phyloP scores from a whole-genome alignment of 371 early-diverging fungal genomes.

The Phascolomyces articulosus region DNA sequence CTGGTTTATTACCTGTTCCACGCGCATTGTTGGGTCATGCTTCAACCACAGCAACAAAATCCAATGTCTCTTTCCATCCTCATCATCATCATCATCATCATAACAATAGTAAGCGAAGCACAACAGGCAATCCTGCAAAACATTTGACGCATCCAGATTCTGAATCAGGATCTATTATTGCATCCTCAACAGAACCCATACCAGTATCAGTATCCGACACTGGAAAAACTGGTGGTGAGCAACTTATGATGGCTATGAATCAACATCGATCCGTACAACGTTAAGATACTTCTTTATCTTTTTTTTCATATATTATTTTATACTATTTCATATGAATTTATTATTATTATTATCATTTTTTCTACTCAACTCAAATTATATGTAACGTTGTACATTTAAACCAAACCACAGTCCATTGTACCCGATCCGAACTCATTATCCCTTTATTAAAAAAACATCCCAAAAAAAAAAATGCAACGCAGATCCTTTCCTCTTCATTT shows the following conservation, averaged over 20 bases:
- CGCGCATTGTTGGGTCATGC: slow-evolving; percentile 17
- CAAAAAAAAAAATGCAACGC: too few species aligned
- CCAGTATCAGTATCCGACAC: too few species aligned
- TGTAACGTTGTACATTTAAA: neutral
- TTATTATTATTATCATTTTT: neutral
- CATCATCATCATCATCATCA: slow-evolving; percentile 5
- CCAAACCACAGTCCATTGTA: neutral
- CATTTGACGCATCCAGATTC: slow-evolving; percentile 15
- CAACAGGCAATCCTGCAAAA: neutral
- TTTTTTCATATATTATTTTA: neutral
- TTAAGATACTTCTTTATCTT: neutral
- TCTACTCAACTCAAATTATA: neutral
- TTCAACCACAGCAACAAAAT: slow-evolving; percentile 2
- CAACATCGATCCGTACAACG: slow-evolving; percentile 1
- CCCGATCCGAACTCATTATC: slow-evolving; percentile 1
- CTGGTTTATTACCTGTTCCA: slow-evolving; percentile 32
- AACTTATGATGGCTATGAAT: neutral
- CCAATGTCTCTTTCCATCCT: slow-evolving; percentile 5
- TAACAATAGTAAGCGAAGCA: neutral
- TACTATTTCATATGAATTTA: slow-evolving; percentile 1
- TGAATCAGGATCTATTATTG: neutral
- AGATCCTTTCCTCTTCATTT: neutral
- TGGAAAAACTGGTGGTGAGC: neutral
- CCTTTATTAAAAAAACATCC: neutral
- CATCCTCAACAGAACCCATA: neutral